Evolutionary conservation across 768 basidiomycete genomes (phyloP), one percentile per base, ranked within the genome.

Genomic region (Macrolepiota dolichaula): DNA sequence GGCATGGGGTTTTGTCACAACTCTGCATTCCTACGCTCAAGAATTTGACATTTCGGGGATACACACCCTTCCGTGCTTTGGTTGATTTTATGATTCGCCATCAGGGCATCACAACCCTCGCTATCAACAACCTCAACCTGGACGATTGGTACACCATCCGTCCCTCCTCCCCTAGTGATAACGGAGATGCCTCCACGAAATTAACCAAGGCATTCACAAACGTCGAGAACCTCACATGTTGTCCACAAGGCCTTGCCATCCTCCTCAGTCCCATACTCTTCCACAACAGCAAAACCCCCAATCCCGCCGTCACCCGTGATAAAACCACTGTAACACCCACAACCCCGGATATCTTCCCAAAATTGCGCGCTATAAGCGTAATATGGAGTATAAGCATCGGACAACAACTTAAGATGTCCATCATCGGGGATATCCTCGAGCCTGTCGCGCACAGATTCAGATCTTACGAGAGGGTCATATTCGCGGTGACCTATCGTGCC

Each of bases 311-410:
- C 15, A 17, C 9, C 42, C 19, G 19, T n/a, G 19, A 17, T 19
- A 44, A 40, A 19, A 38, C 24, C 25, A 51, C 13, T 4, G 38
- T 13, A 19, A 25, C 35, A 50, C 1, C 37, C 3, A 17, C 51
- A 25, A 19, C 42, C 15, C n/a, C 42, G 42, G 29, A 57, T 12
- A 29, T 57, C 4, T 60, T 60, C 42, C 59, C 59, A 10, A 54
- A 53, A 11, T 37, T 60, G 13, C 59, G 29, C 4, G 10, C 51
- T 13, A 36, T 60, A 27, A 44, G 42, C 10, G 59, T 60, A 2
- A 29, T 60, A n/a, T 60, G 59, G 59, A 53, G 59, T 24, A 35
- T 60, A 6, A 51, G 59, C 10, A 42, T 60, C 17, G 59, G 59
- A n/a, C 59, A 60, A 46, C 59, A 60, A 2, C 42, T 60, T 12